Evolutionary conservation across 2,329 filamentous ascomycete species (phyloP).

Genomic region (Phyllosticta capitalensis): DNA sequence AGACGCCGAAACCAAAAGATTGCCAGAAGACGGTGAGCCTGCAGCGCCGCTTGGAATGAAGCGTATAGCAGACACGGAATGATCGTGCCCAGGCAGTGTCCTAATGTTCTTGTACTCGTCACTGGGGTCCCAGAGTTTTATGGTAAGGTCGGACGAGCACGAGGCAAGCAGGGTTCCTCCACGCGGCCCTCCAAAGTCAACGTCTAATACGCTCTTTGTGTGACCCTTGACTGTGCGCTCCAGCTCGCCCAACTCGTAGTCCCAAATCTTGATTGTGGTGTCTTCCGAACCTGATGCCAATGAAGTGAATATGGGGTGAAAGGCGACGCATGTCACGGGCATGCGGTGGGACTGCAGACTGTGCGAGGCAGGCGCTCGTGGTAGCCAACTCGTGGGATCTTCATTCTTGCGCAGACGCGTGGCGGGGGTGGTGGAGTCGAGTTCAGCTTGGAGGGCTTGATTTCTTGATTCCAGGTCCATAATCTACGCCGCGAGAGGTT

Average conservation of each 20-base stretch:
- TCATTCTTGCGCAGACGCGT: constrained; percentile 71
- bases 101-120: constrained; percentile 94
- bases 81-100: constrained; percentile 83
- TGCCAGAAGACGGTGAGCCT: constrained; percentile 68
- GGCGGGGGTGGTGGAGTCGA: constrained; percentile 72
- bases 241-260: constrained; percentile 87
- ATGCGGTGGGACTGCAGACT: constrained; percentile 73
- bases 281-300: constrained; percentile 87
- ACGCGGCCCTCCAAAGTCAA: constrained; percentile 81
- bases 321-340: constrained; percentile 78
- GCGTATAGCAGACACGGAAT: constrained; percentile 78
- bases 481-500: constrained; percentile 47
- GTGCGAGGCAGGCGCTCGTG: constrained; percentile 71
- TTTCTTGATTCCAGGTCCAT: constrained; percentile 83
- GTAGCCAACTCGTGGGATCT: constrained; percentile 79
- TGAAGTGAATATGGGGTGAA: constrained; percentile 85
- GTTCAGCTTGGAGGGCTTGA: constrained; percentile 64
- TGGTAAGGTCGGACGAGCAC: constrained; percentile 81
- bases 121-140: constrained; percentile 88
- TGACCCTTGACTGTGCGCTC: constrained; percentile 88
- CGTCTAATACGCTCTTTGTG: constrained; percentile 76
- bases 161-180: constrained; percentile 71
- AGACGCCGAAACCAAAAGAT: constrained; percentile 77
- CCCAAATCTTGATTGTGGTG: constrained; percentile 92
- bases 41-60: constrained; percentile 79